Evolutionary conservation across 345 rosid genomes (phyloP).

Genomic region (Corymbia maculata): DNA sequence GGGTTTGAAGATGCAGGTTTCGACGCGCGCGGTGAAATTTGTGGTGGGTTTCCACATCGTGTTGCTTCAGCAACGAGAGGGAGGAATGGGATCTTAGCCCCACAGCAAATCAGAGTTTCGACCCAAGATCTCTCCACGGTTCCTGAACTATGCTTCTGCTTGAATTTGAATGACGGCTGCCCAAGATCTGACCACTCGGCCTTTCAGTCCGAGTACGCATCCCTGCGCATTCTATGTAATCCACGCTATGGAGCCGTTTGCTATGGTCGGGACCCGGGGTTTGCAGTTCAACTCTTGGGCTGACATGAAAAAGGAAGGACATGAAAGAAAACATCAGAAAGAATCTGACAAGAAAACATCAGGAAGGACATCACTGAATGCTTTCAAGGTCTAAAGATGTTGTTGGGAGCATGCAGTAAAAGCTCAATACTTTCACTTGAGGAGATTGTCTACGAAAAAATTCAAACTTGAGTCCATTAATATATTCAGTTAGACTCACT

Average conservation of each 20-base stretch:
- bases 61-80: neutral
- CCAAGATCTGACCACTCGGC: neutral
- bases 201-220: neutral
- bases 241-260: neutral
- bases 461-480: too few species aligned
- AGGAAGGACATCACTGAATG: neutral
- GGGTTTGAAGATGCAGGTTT: neutral
- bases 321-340: neutral
- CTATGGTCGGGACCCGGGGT: neutral
- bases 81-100: neutral
- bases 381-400: neutral
- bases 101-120: neutral
- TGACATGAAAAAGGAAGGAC: neutral
- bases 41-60: neutral
- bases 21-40: neutral
- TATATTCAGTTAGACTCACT: too few species aligned
- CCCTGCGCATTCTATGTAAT: neutral
- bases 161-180: neutral
- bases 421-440: too few species aligned
- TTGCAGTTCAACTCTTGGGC: neutral
- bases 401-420: too few species aligned
- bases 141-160: neutral
- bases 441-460: too few species aligned
- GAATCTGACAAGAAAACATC: neutral
- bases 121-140: neutral